Percentiles rank a stretch among this genome's conserved stretches.
These are phyloP conservation scores for Dryas octopetala DNA, from an alignment of 306 rosid species.

Conservation along the genomic window DNA sequence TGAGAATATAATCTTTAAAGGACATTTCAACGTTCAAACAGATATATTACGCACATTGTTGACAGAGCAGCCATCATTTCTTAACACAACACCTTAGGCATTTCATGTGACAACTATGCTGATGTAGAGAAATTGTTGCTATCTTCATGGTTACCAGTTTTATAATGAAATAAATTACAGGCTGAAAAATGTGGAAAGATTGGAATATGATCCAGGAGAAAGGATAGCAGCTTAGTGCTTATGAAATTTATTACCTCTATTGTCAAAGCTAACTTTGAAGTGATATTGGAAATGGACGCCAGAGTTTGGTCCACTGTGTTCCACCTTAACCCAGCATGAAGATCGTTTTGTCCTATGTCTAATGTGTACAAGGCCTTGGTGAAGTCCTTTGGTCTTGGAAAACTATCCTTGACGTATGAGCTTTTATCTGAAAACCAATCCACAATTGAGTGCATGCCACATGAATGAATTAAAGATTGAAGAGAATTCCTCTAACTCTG, in stretches of 20 bases:
- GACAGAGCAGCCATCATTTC: background rate
- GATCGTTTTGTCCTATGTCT: conserved; percentile 30
- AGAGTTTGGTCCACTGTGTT: conserved; percentile 17
- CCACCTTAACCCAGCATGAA: conserved; percentile 1
- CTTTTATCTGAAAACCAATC: conserved; percentile 17
- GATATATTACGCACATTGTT: background rate
- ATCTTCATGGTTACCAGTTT: background rate
- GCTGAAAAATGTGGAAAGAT: background rate
- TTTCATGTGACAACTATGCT: background rate
- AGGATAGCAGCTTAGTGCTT: background rate
- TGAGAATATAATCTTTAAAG: background rate
- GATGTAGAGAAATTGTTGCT: background rate
- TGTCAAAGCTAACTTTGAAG: conserved; percentile 5
- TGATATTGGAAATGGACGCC: conserved; percentile 17
- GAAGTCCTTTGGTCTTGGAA: conserved; percentile 22
- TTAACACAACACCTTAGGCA: background rate
- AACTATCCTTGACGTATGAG: background rate
- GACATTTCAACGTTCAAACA: background rate
- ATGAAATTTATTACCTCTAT: conserved; percentile 8
- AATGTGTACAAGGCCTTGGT: conserved; percentile 27
- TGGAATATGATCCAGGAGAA: background rate
- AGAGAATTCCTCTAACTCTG: background rate
- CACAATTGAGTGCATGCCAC: background rate
- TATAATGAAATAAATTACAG: background rate
- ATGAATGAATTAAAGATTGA: background rate